Evolutionary conservation across 2,329 filamentous ascomycete genomes (phyloP), one percentile per base, ranked within the genome.

Genomic region (Lecanosticta acicola): DNA sequence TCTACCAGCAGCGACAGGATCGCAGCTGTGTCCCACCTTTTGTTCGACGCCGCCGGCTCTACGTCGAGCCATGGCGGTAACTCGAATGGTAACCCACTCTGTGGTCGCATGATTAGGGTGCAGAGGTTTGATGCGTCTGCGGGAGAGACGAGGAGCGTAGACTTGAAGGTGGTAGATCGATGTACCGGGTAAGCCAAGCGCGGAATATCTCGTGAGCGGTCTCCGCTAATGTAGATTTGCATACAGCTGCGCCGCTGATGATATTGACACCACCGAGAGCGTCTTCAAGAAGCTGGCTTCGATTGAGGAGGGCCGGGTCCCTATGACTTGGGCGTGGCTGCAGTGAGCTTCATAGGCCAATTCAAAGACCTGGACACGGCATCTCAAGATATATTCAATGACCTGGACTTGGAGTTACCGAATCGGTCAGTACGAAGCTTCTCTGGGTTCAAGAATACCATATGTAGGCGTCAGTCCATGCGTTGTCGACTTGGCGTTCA

Each of bases 81-180:
- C 49, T 70, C 74, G 0, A 87, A 87, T 60, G 61, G 68, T 10
- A 87, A 87, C 55, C 78, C 80, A 1, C 65, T 86, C 1, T 91
- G 87, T 58, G 82, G 81, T 2, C 70, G 71, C 58, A 79, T 73
- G 62, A 77, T 93, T n/a, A 71, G 82, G 19, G 75, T 86, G 20
- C 71, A 67, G 38, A 69, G 81, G 46, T 68, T 68, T 26, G 61
- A 72, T 51, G 64, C 69, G 4, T 64, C 69, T 8, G 69, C 69
- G n/a, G 72, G 70, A 2, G 71, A 67, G 39, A 60, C 61, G 49
- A 63, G 63, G 51, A 81, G 74, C 33, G 72, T 80, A 10, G 78
- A 81, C 53, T 73, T 86, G 19, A 80, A 68, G 16, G 79, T 88
- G 4, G 82, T 87, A 4, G 84, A 88, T 66, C 73, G 83, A 42